Conservation (phyloP, 768 basidiomycete genomes). For the Rhodosporidiobolus odoratus region DNA sequence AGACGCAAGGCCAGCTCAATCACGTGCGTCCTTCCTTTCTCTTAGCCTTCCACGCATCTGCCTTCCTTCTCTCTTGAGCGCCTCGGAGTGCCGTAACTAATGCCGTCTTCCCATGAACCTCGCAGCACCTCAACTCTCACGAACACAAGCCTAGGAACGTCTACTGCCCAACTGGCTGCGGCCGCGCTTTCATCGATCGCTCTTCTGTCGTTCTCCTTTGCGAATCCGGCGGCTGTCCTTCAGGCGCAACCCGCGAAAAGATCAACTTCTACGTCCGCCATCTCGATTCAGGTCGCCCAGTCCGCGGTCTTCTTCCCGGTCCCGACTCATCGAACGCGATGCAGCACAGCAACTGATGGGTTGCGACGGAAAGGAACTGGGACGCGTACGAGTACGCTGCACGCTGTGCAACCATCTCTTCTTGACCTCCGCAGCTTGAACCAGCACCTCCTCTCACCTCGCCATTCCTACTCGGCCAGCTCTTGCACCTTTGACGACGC, state of each 20-base stretch:
- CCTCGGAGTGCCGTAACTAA: too few relatives aligned
- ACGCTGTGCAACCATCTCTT: background rate
- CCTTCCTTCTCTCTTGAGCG: too few relatives aligned
- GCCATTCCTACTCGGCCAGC: background rate
- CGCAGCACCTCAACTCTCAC: background rate
- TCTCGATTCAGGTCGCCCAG: background rate
- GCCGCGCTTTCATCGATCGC: background rate
- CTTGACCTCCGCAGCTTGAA: background rate
- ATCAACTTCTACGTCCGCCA: background rate
- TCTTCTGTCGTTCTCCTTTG: background rate
- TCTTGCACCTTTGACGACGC: too few relatives aligned
- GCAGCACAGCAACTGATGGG: background rate
- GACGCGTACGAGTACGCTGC: background rate
- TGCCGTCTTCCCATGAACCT: too few relatives aligned
- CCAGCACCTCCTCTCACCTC: constrained; percentile 2
- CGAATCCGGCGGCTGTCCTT: background rate
- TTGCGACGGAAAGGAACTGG: background rate
- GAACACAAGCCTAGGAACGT: background rate
- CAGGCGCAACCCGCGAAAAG: background rate
- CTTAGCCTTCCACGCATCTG: background rate
- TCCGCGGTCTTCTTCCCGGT: background rate
- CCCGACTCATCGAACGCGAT: background rate
- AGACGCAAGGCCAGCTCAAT: background rate
- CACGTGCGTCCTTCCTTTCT: background rate
- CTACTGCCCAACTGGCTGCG: background rate